Conservation (phyloP, 306 rosid species). For the Malus sieversii region DNA sequence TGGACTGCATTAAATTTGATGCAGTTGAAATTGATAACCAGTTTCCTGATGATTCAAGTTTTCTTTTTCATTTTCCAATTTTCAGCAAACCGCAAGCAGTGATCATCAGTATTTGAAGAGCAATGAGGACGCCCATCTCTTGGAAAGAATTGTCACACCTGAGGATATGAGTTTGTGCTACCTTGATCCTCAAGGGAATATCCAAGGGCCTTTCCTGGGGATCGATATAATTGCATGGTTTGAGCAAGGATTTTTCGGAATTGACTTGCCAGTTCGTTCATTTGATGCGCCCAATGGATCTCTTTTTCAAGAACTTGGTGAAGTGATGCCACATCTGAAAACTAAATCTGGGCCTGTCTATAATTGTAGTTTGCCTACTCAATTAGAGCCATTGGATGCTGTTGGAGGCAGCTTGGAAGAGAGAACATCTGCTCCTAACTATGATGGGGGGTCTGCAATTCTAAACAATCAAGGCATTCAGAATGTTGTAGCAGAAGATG, state of each 20-base stretch:
- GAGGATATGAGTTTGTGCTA: conserved; percentile 70
- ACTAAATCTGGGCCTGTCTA: conserved; percentile 27
- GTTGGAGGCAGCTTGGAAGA: conserved; percentile 39
- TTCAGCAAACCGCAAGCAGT: conserved; percentile 23
- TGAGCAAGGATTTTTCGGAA: conserved; percentile 63
- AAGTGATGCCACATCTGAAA: conserved; percentile 55
- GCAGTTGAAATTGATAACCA: conserved; percentile 24
- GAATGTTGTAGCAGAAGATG: conserved; percentile 34
- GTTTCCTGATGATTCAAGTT: conserved; percentile 32
- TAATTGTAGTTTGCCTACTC: conserved; percentile 25
- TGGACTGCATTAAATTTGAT: conserved; percentile 18
- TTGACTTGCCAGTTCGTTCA: conserved; percentile 51
- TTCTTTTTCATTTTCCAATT: conserved; percentile 33
- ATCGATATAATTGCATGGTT: conserved; percentile 63
- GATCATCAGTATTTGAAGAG: conserved; percentile 32
- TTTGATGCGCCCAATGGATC: conserved; percentile 52
- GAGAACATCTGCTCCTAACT: conserved; percentile 25
- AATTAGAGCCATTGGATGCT: conserved; percentile 34
- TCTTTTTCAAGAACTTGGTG: conserved; percentile 59
- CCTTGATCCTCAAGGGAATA: conserved; percentile 59
- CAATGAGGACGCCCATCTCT: conserved; percentile 24
- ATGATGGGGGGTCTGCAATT: conserved; percentile 25
- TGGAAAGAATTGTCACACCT: conserved; percentile 26
- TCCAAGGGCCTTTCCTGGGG: conserved; percentile 72
- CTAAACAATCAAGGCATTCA: conserved; percentile 30